phyloP scores from a whole-genome alignment of 208 protist genomes.

The Angomonas deanei region DNA sequence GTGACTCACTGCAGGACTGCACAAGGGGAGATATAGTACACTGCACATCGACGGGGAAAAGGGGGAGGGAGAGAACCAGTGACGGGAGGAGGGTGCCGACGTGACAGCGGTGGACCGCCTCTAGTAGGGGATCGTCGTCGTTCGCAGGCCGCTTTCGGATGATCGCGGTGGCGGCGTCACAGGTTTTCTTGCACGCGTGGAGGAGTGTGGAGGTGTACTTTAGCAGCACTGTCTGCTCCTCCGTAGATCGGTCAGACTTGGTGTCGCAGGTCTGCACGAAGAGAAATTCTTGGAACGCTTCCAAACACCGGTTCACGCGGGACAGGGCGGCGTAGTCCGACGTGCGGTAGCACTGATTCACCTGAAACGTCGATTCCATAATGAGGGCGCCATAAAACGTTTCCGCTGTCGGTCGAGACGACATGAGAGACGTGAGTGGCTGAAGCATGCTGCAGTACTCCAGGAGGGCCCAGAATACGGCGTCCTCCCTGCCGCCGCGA shows the following conservation, averaged over 20 bases:
- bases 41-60: constrained; percentile 55
- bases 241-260: background rate
- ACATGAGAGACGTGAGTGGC: constrained; percentile 33
- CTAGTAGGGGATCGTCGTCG: constrained; percentile 20
- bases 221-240: constrained; percentile 20
- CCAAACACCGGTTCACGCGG: constrained; percentile 56
- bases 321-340: constrained; percentile 27
- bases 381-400: constrained; percentile 67
- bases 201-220: constrained; percentile 71
- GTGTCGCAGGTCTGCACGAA: constrained; percentile 9
- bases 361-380: constrained; percentile 56
- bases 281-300: constrained; percentile 82
- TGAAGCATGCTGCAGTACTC: constrained; percentile 60
- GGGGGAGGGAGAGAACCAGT: constrained; percentile 69
- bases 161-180: constrained; percentile 42
- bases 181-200: constrained; percentile 50
- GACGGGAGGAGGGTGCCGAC: constrained; percentile 76
- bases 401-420: constrained; percentile 21
- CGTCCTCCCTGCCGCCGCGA: constrained; percentile 33
- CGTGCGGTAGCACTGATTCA: constrained; percentile 44
- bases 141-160: constrained; percentile 36
- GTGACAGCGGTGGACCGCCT: constrained; percentile 44
- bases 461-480: constrained; percentile 50
- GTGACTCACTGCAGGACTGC: constrained; percentile 59
- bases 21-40: constrained; percentile 33